These are phyloP conservation scores for Dactylellina parvicollis DNA, from an alignment of 2,329 filamentous ascomycete genomes.

Conservation along the genomic window DNA sequence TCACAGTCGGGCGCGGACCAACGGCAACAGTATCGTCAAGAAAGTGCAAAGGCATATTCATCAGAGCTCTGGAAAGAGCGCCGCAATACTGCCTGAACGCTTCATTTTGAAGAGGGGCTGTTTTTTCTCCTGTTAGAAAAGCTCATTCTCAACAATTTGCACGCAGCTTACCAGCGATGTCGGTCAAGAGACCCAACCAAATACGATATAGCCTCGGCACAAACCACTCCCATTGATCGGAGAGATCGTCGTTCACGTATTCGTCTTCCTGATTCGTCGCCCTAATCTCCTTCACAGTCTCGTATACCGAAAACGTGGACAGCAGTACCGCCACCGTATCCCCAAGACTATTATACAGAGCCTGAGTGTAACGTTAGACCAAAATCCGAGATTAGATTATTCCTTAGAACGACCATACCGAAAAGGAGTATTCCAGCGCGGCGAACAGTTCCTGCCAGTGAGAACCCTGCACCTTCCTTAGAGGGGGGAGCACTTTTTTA, in stretches of 20 bases:
- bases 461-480: slow-evolving; percentile 84
- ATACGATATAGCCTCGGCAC: slow-evolving; percentile 45
- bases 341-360: slow-evolving; percentile 43
- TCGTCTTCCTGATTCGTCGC: slow-evolving; percentile 50
- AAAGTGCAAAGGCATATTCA: slow-evolving; percentile 72
- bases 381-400: background rate
- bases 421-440: slow-evolving; percentile 69
- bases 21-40: slow-evolving; percentile 71
- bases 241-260: slow-evolving; percentile 41
- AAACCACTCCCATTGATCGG: slow-evolving; percentile 50
- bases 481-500: slow-evolving; percentile 71
- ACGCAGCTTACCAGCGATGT: slow-evolving; percentile 61
- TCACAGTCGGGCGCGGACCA: slow-evolving; percentile 33
- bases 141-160: slow-evolving; percentile 6
- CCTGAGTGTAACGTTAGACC: slow-evolving; percentile 15
- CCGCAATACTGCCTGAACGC: slow-evolving; percentile 72
- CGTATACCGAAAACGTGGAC: slow-evolving; percentile 44
- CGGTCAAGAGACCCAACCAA: slow-evolving; percentile 62
- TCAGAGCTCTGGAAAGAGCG: slow-evolving; percentile 68
- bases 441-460: slow-evolving; percentile 74
- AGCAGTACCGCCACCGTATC: slow-evolving; percentile 36
- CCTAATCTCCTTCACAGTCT: slow-evolving; percentile 40
- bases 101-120: slow-evolving; percentile 68
- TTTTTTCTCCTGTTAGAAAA: slow-evolving; percentile 64
- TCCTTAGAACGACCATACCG: slow-evolving; percentile 55